Evolutionary conservation across 352 stramenopile species (phyloP).

Genomic region (Peronosclerospora sorghi): DNA sequence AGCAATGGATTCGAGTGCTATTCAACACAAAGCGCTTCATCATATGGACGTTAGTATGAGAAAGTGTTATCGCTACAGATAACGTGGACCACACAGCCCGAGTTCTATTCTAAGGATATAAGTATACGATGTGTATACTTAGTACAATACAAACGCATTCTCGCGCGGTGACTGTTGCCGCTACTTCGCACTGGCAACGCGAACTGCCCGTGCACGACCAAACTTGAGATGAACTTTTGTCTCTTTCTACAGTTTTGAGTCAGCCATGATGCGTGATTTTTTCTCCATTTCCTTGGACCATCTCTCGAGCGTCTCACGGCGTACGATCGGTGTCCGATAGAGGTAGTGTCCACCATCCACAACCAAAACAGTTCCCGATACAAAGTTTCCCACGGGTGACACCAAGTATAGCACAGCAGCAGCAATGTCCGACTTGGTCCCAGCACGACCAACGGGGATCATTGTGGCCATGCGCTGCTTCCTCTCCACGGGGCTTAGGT

Average conservation of each 20-base stretch:
- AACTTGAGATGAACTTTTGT: too few species aligned
- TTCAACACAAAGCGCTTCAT: too few species aligned
- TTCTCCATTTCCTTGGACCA: constrained; percentile 78
- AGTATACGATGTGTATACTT: too few species aligned
- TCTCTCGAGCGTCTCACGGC: constrained; percentile 48
- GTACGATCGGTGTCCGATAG: constrained; percentile 59
- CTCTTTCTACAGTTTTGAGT: constrained; percentile 42
- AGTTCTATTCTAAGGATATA: too few species aligned
- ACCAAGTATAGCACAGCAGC: constrained; percentile 74
- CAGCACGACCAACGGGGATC: constrained; percentile 70
- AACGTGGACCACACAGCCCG: too few species aligned
- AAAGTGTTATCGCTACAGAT: too few species aligned
- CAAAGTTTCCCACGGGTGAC: constrained; percentile 60
- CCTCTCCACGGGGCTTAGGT: constrained; percentile 30
- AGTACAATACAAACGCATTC: too few species aligned
- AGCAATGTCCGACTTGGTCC: constrained; percentile 78
- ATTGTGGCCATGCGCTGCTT: constrained; percentile 33
- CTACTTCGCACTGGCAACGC: too few species aligned
- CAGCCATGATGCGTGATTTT: constrained; percentile 32
- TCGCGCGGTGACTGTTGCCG: too few species aligned
- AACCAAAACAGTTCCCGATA: constrained; percentile 76
- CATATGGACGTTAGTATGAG: too few species aligned
- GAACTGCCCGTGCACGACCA: too few species aligned
- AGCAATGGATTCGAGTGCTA: too few species aligned
- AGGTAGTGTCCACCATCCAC: constrained; percentile 80